Conservation (phyloP, 805 yeast genomes). For the Candida tammaniensis region DNA sequence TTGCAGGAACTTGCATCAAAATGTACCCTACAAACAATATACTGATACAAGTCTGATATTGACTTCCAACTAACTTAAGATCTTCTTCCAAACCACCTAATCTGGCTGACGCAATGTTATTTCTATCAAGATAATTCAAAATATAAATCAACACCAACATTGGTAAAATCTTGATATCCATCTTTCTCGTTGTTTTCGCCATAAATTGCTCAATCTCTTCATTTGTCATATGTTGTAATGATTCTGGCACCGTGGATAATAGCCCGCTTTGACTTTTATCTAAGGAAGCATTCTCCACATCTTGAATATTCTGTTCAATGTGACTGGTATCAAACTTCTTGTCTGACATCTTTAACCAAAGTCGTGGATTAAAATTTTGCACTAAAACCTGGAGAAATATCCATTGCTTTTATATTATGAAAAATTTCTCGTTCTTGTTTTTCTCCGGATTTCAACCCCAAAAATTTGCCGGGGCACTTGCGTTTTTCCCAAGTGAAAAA, state of each 20-base stretch:
- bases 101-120: conserved; percentile 54
- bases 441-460: too few relatives aligned
- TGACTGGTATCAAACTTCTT: conserved; percentile 7
- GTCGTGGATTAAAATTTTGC: too few relatives aligned
- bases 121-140: conserved; percentile 50
- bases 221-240: conserved; percentile 26
- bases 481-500: too few relatives aligned
- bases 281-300: neutral
- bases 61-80: conserved; percentile 37
- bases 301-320: neutral
- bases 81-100: conserved; percentile 49
- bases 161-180: conserved; percentile 50
- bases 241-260: conserved; percentile 24
- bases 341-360: too few relatives aligned
- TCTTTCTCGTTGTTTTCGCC: conserved; percentile 41
- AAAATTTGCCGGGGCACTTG: too few relatives aligned
- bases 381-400: too few relatives aligned
- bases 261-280: neutral
- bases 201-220: conserved; percentile 46
- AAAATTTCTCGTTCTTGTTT: too few relatives aligned
- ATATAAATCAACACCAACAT: conserved; percentile 50
- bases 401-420: too few relatives aligned
- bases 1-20: conserved; percentile 47
- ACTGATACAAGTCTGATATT: conserved; percentile 52
- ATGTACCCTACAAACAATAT: conserved; percentile 50